Evolutionary conservation across 2,329 filamentous ascomycete species (phyloP), one percentile per base, ranked within the genome.

Genomic region (Aspergillus nomiae): DNA sequence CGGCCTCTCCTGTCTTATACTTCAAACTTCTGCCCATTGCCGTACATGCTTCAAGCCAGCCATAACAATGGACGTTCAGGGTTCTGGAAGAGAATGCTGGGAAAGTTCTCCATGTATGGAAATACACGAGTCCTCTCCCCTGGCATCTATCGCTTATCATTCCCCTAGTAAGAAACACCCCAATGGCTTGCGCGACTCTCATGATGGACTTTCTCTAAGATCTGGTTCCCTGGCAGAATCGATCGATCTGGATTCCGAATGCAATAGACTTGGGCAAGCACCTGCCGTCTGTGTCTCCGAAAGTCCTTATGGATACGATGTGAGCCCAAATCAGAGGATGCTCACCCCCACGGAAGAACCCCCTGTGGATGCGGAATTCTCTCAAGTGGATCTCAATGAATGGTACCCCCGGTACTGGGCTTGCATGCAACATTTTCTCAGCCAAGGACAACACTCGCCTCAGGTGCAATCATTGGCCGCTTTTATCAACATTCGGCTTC

Each of bases 381-480:
- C 80, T 34, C 80, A 84, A 61, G 85, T 80, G 62, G 76, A 82
- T 76, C 90, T 97, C 62, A 89, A 96, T 71, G 91, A 93, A 63
- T 98, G 95, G 95, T 90, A 96, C 76, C 90, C 92, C 16, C 89
- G 91, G 62, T 96, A 96, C 75, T 89, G 92, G 77, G 91, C 88
- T 63, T 98, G 94, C 79, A 86, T 93, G 69, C 87, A 87, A 63
- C 95, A 94, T 80, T 99, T 98, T 73, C 82, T 98, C 73, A 91
- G 97, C 70, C 87, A 92, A 69, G 92, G 92, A 16, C 94, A 99
- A 77, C 88, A 96, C 76, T 89, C 87, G 60, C 84, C 84, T 14
- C 85, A 88, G 4, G 92, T 96, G 10, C 94, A 97, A 78, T 91
- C 93, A 7, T 85, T 97, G 50, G 92, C 94, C 16, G 91, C 93